Evolutionary conservation across 306 rosid species (phyloP), one percentile per base, ranked within the genome.

Genomic region (Hippophae gyantsensis): DNA sequence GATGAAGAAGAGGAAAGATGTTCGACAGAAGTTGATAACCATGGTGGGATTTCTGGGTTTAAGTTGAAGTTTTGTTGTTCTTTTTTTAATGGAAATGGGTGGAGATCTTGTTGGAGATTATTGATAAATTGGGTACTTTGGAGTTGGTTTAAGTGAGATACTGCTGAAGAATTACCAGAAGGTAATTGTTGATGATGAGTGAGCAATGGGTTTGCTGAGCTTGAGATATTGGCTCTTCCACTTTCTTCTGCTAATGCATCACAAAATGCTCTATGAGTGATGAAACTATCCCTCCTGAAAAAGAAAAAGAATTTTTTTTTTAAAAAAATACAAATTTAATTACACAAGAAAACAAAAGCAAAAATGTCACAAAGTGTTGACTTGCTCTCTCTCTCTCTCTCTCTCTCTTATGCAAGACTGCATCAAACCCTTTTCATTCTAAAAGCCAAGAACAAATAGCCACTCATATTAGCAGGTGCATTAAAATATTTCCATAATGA

Each of bases 211-310:
- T 82, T 78, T 54, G 68, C 8, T 32, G 75, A 65, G 42, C 66
- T 4, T 32, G 38, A 32, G 38, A 32, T 32, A 32, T 32, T 72
- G 65, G 78, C 74, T 80, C 90, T 82, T 54, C 86, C 99, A 78
- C 85, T 86, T 69, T 93, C 99, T 49, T 93, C 94, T 65, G 94
- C 95, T 41, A 93, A 74, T 55, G 95, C 97, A 77, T 93, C 95
- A 79, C 99, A 93, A 75, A 93, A 93, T 6, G 99, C 99, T 88
- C 99, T 84, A 79, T 93, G 99, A 26, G 99, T 88, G 77, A 86
- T 86, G 85, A 93, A 93, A 75, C 97, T 88, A 71, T 92, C 99
- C 78, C 95, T 88, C 82, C 99, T 92, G 86, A 10, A 27, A 46
- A 7, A 38, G 9, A 6, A 27, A 53, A 42, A 32, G 3, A 38